These are phyloP conservation scores for Colletotrichum nymphaeae DNA, from an alignment of 2,329 filamentous ascomycete species.

Conservation along the genomic window DNA sequence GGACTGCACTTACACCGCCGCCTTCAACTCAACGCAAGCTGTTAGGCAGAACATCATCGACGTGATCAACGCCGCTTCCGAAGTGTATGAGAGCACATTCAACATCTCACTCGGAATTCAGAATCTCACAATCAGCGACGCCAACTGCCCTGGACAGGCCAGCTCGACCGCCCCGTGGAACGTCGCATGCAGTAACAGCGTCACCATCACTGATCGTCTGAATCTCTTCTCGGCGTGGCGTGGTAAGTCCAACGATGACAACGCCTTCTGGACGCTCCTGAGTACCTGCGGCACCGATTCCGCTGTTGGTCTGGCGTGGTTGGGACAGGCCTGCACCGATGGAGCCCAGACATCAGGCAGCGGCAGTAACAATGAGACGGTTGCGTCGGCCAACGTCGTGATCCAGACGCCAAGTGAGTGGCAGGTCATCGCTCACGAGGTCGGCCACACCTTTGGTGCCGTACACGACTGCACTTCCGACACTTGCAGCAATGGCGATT, in stretches of 20 bases:
- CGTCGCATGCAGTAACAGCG: constrained; percentile 72
- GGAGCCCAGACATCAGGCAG: constrained; percentile 66
- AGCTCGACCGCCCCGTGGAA: constrained; percentile 85
- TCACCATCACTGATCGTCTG: constrained; percentile 80
- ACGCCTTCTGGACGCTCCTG: constrained; percentile 94
- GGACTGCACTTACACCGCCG: constrained; percentile 86
- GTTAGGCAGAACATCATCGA: constrained; percentile 81
- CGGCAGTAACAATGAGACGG: constrained; percentile 71
- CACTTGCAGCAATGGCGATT: constrained; percentile 74
- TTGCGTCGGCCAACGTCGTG: constrained; percentile 90
- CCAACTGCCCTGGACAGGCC: constrained; percentile 78
- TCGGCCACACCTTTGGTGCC: constrained; percentile 93
- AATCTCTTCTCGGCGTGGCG: constrained; percentile 93
- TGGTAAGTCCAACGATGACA: constrained; percentile 78
- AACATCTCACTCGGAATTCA: constrained; percentile 93
- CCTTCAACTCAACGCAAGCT: constrained; percentile 74
- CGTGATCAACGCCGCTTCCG: constrained; percentile 87
- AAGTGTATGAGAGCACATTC: constrained; percentile 89
- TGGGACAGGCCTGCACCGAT: constrained; percentile 83
- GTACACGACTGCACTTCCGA: constrained; percentile 86
- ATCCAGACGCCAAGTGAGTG: constrained; percentile 86
- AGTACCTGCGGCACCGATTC: constrained; percentile 84
- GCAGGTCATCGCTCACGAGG: constrained; percentile 96
- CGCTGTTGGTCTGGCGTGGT: constrained; percentile 92
- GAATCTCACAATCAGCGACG: constrained; percentile 83